phyloP scores from a whole-genome alignment of 176 grass and related monocot genomes.

The Oropetium thomaeum region DNA sequence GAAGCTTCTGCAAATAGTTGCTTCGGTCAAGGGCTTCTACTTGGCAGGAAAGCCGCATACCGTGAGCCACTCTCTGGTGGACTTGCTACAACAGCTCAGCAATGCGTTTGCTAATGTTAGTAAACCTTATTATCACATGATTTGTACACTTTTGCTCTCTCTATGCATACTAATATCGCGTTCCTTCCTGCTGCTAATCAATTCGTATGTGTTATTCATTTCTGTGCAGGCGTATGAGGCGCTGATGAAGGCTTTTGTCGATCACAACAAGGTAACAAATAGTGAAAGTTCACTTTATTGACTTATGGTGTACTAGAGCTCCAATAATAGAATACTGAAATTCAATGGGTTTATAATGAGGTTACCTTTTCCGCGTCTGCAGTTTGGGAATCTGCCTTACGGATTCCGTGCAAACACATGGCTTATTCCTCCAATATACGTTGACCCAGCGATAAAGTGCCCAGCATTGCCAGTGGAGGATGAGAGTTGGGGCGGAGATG shows the following conservation, averaged over 20 bases:
- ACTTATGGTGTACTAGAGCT: neutral
- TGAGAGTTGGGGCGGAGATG: constrained; percentile 83
- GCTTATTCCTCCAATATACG: constrained; percentile 74
- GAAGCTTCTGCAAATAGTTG: constrained; percentile 69
- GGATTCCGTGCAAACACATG: constrained; percentile 99
- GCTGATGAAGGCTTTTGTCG: constrained; percentile 88
- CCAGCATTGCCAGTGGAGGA: constrained; percentile 73
- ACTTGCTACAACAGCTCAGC: constrained; percentile 90
- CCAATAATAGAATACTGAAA: neutral
- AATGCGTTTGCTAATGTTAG: constrained; percentile 90
- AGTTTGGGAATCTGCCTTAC: constrained; percentile 99
- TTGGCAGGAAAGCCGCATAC: constrained; percentile 58
- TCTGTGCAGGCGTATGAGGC: constrained; percentile 66
- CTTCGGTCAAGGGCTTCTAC: constrained; percentile 90
- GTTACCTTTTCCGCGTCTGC: constrained; percentile 26
- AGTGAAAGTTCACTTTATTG: constrained; percentile 8
- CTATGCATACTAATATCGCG: neutral
- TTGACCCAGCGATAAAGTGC: constrained; percentile 49
- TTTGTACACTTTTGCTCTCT: neutral
- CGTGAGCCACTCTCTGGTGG: constrained; percentile 64
- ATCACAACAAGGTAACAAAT: constrained; percentile 80
- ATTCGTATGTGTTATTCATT: constrained; percentile 9
- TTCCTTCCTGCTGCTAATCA: neutral
- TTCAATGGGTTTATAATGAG: neutral
- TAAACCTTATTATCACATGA: neutral